These are phyloP conservation scores for Linanthus parryae DNA, from an alignment of 148 eudicot genomes.

Conservation along the genomic window DNA sequence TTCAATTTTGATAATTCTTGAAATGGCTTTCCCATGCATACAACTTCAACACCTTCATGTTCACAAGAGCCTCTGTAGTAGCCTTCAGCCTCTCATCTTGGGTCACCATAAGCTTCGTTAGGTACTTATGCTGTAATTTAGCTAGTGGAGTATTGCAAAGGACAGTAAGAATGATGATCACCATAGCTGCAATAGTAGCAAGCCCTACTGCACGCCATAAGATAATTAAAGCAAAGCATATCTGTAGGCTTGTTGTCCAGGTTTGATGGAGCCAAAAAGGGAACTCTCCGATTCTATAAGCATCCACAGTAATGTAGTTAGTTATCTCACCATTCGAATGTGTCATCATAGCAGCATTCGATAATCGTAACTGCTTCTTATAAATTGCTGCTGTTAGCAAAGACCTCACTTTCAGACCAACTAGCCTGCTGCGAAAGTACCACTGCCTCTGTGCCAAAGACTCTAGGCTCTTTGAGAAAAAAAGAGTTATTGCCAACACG, in stretches of 20 bases:
- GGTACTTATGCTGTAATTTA: slow-evolving; percentile 60
- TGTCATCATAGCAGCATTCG: slow-evolving; percentile 58
- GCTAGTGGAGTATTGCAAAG: slow-evolving; percentile 69
- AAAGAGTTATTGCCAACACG: slow-evolving; percentile 52
- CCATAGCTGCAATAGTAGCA: slow-evolving; percentile 57
- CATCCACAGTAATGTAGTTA: slow-evolving; percentile 82
- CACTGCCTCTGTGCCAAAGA: slow-evolving; percentile 79
- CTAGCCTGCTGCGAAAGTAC: slow-evolving; percentile 55
- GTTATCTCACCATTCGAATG: slow-evolving; percentile 83
- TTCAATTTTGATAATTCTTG: too few species aligned
- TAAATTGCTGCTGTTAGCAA: slow-evolving; percentile 74
- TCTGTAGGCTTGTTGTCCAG: slow-evolving; percentile 77
- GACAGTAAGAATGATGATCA: slow-evolving; percentile 53
- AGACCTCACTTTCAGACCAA: slow-evolving; percentile 72
- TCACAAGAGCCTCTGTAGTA: slow-evolving; percentile 59
- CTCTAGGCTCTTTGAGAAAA: slow-evolving; percentile 52
- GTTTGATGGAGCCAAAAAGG: slow-evolving; percentile 81
- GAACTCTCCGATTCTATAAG: slow-evolving; percentile 81
- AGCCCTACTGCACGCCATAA: slow-evolving; percentile 55
- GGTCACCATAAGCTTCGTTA: slow-evolving; percentile 58
- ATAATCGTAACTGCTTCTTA: slow-evolving; percentile 61
- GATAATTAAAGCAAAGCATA: slow-evolving; percentile 57
- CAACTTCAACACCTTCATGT: slow-evolving; percentile 78
- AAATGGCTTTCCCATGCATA: slow-evolving; percentile 92
- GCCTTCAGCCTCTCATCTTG: slow-evolving; percentile 72